Conservation (phyloP, 208 protist species). For the Jaenimonas drosophilae region DNA sequence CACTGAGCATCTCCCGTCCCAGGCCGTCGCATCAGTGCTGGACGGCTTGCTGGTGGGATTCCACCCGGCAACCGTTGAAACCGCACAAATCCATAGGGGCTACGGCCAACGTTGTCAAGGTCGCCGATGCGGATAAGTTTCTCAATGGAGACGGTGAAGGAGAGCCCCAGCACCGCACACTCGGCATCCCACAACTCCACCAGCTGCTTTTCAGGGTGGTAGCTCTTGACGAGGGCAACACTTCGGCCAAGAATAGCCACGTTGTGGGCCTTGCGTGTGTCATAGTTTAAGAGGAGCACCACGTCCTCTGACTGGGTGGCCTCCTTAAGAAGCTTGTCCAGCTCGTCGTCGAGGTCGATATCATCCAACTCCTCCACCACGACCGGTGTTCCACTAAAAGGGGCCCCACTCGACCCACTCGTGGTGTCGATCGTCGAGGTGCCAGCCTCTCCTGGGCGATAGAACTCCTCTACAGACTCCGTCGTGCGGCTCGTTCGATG, state of each 20-base stretch:
- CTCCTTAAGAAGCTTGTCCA: conserved; percentile 52
- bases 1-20: conserved; percentile 22
- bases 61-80: conserved; percentile 21
- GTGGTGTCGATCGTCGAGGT: too few species aligned
- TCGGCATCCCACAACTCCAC: conserved; percentile 78
- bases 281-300: conserved; percentile 79
- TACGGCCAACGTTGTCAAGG: conserved; percentile 63
- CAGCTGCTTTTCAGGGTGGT: conserved; percentile 46
- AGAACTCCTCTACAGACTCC: conserved; percentile 1
- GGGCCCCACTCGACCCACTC: too few species aligned
- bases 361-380: conserved; percentile 66
- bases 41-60: conserved; percentile 13
- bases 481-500: conserved; percentile 1
- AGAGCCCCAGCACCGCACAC: conserved; percentile 74
- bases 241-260: conserved; percentile 52
- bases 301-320: conserved; percentile 38
- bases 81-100: conserved; percentile 66
- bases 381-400: too few species aligned
- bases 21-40: conserved; percentile 33
- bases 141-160: conserved; percentile 33
- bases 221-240: conserved; percentile 63
- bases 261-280: conserved; percentile 49
- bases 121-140: conserved; percentile 72
- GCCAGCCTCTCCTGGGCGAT: not conserved
- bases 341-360: conserved; percentile 53